These are phyloP conservation scores for Cetradonia linearis DNA, from an alignment of 495 filamentous ascomycete genomes.

Conservation along the genomic window DNA sequence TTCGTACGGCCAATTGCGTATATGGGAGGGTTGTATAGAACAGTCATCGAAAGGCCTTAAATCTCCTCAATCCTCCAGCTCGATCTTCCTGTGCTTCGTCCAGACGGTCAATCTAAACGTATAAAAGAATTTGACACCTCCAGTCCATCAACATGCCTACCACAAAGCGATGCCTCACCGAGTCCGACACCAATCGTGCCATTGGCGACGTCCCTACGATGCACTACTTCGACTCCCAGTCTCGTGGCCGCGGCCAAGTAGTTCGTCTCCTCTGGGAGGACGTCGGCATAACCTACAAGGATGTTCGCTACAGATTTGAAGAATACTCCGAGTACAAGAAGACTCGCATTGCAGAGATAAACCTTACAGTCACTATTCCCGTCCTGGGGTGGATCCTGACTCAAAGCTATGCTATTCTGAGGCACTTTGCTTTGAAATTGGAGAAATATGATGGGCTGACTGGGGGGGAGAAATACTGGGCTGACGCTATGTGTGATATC, in stretches of 20 bases:
- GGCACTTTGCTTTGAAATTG: slow-evolving; percentile 33
- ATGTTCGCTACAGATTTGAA: slow-evolving; percentile 34
- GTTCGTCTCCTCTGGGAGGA: slow-evolving; percentile 35
- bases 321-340: slow-evolving; percentile 33
- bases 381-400: slow-evolving; percentile 33
- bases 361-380: slow-evolving; percentile 32
- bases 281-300: slow-evolving; percentile 34
- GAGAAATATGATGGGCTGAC: slow-evolving; percentile 34
- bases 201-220: slow-evolving; percentile 29
- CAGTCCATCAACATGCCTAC: slow-evolving; percentile 21
- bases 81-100: not conserved
- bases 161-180: slow-evolving; percentile 21
- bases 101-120: not conserved
- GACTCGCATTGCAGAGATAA: slow-evolving; percentile 27
- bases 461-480: slow-evolving; percentile 34
- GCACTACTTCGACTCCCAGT: slow-evolving; percentile 36
- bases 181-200: slow-evolving; percentile 23
- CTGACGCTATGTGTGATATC: slow-evolving; percentile 37
- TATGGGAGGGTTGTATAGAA: not conserved
- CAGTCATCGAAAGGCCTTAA: too few relatives aligned
- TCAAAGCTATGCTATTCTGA: slow-evolving; percentile 34
- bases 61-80: not conserved
- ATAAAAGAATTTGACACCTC: not conserved
- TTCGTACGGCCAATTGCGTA: not conserved
- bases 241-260: slow-evolving; percentile 37